Conservation (phyloP, 768 basidiomycete species). For the Dioszegia hungarica region DNA sequence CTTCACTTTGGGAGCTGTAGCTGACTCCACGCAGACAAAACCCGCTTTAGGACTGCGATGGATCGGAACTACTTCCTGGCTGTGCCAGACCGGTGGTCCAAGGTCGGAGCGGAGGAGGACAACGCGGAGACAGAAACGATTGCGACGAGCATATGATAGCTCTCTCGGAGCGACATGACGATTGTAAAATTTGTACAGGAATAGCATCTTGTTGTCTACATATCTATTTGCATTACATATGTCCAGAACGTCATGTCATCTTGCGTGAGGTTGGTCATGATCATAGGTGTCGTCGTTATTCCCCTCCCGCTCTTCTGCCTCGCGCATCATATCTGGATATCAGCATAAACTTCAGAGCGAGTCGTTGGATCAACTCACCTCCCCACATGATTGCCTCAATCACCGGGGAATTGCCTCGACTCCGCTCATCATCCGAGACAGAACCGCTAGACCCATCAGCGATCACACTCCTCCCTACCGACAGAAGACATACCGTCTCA, state of each 20-base stretch:
- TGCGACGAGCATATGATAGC: neutral
- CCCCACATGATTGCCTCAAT: conserved; percentile 33
- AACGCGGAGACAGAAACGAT: conserved; percentile 26
- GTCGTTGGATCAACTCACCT: conserved; percentile 16
- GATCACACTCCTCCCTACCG: neutral
- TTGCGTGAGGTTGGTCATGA: neutral
- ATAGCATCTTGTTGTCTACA: conserved; percentile 4
- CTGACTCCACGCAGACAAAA: conserved; percentile 33
- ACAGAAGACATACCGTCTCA: conserved; percentile 17
- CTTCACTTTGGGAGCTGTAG: neutral
- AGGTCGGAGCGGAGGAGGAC: conserved; percentile 33
- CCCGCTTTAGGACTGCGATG: conserved; percentile 47
- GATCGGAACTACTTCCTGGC: conserved; percentile 48
- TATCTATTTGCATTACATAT: neutral
- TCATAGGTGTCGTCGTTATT: neutral
- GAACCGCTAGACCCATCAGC: neutral
- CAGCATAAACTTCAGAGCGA: neutral
- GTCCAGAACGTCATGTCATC: neutral
- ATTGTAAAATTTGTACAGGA: neutral
- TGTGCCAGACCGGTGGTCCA: conserved; percentile 47
- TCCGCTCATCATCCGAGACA: neutral
- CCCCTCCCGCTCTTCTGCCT: conserved; percentile 30
- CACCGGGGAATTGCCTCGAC: conserved; percentile 1
- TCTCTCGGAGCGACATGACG: neutral
- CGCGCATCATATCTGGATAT: conserved; percentile 37